Evolutionary conservation across 352 stramenopile genomes (phyloP).

Genomic region (Phytophthora pini): DNA sequence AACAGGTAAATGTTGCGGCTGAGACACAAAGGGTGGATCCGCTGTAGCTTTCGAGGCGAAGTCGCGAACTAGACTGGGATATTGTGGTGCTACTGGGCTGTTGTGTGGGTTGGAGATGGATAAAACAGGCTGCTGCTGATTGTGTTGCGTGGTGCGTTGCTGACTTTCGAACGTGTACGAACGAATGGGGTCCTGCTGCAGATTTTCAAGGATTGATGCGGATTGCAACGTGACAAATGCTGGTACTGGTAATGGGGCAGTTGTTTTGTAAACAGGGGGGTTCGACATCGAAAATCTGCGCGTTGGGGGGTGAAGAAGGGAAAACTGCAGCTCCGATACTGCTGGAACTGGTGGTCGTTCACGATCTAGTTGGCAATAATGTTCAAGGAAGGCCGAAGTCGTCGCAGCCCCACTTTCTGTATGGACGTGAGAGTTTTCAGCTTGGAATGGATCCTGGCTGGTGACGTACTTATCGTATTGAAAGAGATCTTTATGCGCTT

Average conservation of each 20-base stretch:
- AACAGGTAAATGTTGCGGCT: conserved; percentile 21
- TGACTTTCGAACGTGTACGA: not conserved
- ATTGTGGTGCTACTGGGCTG: not conserved
- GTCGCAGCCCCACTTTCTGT: conserved; percentile 7
- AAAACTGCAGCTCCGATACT: conserved; percentile 14
- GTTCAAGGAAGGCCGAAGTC: conserved; percentile 48
- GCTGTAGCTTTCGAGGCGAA: not conserved
- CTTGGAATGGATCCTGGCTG: conserved; percentile 23
- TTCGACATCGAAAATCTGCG: conserved; percentile 2
- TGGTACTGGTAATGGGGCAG: conserved; percentile 1
- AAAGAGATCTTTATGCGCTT: conserved; percentile 66
- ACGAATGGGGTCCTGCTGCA: not conserved
- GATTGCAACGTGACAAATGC: conserved; percentile 27
- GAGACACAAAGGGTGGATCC: conserved; percentile 1
- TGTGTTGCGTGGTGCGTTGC: conserved; percentile 7
- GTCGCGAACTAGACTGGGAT: conserved; percentile 5
- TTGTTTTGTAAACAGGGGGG: not conserved
- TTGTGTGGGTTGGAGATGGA: not conserved
- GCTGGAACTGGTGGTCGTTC: not conserved
- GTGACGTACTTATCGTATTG: conserved; percentile 68
- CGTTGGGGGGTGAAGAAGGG: conserved; percentile 15
- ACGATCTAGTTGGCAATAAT: conserved; percentile 54
- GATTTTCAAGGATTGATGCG: conserved; percentile 10
- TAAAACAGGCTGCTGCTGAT: conserved; percentile 5
- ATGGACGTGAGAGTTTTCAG: conserved; percentile 7